Evolutionary conservation across 768 basidiomycete genomes (phyloP).

Genomic region (Cystobasidium ongulense): DNA sequence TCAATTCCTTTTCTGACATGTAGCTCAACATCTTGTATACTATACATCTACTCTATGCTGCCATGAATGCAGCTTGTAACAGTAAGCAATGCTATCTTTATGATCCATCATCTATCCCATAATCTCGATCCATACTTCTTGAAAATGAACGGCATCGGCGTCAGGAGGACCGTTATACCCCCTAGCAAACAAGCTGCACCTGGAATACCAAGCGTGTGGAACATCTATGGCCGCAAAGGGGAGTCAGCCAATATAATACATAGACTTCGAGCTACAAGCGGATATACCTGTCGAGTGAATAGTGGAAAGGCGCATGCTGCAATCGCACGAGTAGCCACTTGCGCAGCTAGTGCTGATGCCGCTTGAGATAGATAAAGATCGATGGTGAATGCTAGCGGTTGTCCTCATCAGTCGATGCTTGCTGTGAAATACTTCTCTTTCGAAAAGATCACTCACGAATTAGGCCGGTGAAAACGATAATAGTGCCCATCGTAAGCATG

Average conservation of each 20-base stretch:
- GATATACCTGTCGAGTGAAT: constrained; percentile 1
- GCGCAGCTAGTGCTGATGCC: constrained; percentile 36
- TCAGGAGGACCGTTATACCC: constrained; percentile 30
- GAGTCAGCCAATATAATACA: constrained; percentile 16
- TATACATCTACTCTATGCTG: background rate
- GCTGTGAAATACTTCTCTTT: background rate
- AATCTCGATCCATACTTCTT: constrained; percentile 6
- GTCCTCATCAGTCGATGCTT: background rate
- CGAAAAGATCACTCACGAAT: constrained; percentile 19
- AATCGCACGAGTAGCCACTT: constrained; percentile 32
- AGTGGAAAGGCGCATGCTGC: constrained; percentile 31
- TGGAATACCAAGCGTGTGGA: constrained; percentile 26
- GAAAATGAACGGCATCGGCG: constrained; percentile 35
- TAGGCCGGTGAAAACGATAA: constrained; percentile 33
- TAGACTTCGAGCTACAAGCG: background rate
- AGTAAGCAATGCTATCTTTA: background rate
- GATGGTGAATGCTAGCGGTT: background rate
- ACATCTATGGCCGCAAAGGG: constrained; percentile 34
- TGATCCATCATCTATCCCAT: background rate
- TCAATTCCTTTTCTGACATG: background rate
- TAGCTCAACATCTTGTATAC: background rate
- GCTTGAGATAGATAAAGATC: constrained; percentile 13
- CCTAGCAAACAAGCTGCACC: constrained; percentile 36
- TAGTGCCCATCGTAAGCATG: constrained; percentile 28
- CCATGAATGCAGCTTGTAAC: background rate